Conservation (phyloP, 495 filamentous ascomycete species). For the Neurospora africana region DNA sequence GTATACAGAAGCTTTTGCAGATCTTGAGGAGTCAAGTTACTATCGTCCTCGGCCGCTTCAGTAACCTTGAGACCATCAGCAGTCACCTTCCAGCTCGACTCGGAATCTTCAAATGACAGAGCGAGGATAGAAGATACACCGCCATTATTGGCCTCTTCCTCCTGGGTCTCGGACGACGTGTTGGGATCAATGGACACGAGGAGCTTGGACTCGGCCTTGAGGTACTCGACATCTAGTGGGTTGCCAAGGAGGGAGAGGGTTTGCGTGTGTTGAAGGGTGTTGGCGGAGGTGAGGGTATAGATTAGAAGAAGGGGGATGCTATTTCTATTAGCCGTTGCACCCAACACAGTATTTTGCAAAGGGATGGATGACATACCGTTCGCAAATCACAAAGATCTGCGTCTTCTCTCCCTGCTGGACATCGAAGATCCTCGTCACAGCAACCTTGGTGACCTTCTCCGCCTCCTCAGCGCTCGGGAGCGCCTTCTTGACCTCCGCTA, state of each 20-base stretch:
- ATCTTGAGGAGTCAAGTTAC: conserved; percentile 26
- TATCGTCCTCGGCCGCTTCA: conserved; percentile 10
- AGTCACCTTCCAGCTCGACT: conserved; percentile 3
- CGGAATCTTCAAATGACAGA: conserved; percentile 6
- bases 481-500: conserved; percentile 22
- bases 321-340: neutral
- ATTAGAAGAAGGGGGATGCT: neutral
- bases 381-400: conserved; percentile 51
- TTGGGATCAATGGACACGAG: conserved; percentile 49
- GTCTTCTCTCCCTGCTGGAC: conserved; percentile 3
- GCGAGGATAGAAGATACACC: conserved; percentile 10
- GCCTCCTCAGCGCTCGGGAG: conserved; percentile 5
- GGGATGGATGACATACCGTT: conserved; percentile 44
- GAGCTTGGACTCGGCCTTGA: conserved; percentile 17
- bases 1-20: conserved; percentile 56
- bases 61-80: conserved; percentile 3
- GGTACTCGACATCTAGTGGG: conserved; percentile 43
- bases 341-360: no score
- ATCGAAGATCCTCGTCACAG: conserved; percentile 38
- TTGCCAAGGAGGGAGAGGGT: conserved; percentile 47
- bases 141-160: conserved; percentile 10
- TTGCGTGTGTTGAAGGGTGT: conserved; percentile 32
- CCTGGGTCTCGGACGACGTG: conserved; percentile 5
- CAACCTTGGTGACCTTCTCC: conserved; percentile 31
- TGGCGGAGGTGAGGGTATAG: conserved; percentile 13